These are phyloP conservation scores for Piedraia hortae DNA, from an alignment of 2,329 filamentous ascomycete genomes.

Conservation along the genomic window DNA sequence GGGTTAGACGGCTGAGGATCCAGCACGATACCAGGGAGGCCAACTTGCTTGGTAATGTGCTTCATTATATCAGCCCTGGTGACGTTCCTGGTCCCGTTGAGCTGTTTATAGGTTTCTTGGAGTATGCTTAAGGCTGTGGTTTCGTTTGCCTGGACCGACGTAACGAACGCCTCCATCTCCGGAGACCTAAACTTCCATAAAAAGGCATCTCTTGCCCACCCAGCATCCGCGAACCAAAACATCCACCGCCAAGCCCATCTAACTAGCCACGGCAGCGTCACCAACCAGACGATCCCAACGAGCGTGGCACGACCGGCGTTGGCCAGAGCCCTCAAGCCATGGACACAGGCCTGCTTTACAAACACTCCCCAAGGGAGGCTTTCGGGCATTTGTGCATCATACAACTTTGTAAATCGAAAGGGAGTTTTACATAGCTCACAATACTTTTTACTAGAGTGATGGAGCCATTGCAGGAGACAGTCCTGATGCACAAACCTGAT, in stretches of 20 bases:
- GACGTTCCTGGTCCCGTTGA: not conserved
- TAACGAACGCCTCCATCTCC: too few relatives aligned
- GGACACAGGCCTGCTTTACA: conserved; percentile 45
- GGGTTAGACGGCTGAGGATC: not conserved
- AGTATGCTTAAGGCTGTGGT: conserved; percentile 1
- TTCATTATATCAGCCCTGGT: conserved; percentile 1
- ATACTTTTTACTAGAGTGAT: conserved; percentile 96
- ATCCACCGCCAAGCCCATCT: conserved; percentile 75
- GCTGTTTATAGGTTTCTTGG: conserved; percentile 1
- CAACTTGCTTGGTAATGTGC: conserved; percentile 1
- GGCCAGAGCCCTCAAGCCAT: conserved; percentile 33
- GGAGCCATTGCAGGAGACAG: conserved; percentile 95
- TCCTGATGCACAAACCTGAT: conserved; percentile 97
- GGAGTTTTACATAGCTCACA: conserved; percentile 98
- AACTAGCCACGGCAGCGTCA: conserved; percentile 71
- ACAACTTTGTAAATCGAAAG: conserved; percentile 94
- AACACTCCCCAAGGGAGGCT: conserved; percentile 61
- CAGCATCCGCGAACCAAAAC: conserved; percentile 77
- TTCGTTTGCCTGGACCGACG: conserved; percentile 3
- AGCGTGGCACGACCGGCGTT: conserved; percentile 31
- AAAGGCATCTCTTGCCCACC: conserved; percentile 25
- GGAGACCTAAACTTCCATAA: too few relatives aligned
- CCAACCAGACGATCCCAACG: conserved; percentile 68
- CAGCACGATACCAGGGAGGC: conserved; percentile 1
- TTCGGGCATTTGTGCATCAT: conserved; percentile 77